phyloP scores from a whole-genome alignment of 129 eudicot species.

The Dittrichia graveolens region DNA sequence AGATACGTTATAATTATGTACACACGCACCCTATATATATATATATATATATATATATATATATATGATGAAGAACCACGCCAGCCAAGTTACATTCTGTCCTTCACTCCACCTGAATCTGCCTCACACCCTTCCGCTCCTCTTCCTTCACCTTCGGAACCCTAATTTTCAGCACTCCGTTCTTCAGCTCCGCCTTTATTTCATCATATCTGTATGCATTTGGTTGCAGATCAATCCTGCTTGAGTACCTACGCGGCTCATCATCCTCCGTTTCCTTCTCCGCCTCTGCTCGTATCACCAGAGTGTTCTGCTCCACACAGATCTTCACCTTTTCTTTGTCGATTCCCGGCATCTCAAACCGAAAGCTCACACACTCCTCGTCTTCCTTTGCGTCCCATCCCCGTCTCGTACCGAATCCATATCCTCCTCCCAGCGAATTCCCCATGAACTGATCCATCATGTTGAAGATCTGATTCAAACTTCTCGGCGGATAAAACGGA shows the following conservation, averaged over 20 bases:
- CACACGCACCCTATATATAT: too few species aligned
- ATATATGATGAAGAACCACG: too few species aligned
- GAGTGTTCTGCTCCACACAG: constrained; percentile 48
- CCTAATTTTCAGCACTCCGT: constrained; percentile 55
- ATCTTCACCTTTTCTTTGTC: constrained; percentile 73
- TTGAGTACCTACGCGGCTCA: constrained; percentile 45
- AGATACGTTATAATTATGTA: too few species aligned
- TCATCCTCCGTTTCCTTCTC: constrained; percentile 44
- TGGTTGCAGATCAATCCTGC: constrained; percentile 50
- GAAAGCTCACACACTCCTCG: constrained; percentile 36
- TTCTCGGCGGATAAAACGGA: constrained; percentile 57
- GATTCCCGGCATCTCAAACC: constrained; percentile 77
- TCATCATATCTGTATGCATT: constrained; percentile 47
- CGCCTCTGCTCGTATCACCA: constrained; percentile 52
- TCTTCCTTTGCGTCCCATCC: constrained; percentile 72
- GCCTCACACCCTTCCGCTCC: constrained; percentile 52
- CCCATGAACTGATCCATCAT: constrained; percentile 66
- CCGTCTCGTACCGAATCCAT: constrained; percentile 22
- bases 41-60: too few species aligned
- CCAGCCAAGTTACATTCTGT: too few species aligned
- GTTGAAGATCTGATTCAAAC: constrained; percentile 62
- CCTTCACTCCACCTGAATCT: constrained; percentile 26
- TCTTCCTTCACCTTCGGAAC: constrained; percentile 60
- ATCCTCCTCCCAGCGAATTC: constrained; percentile 41
- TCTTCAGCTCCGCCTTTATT: constrained; percentile 75